phyloP scores from a whole-genome alignment of 257 asterid species.

The Scutellaria galericulata region DNA sequence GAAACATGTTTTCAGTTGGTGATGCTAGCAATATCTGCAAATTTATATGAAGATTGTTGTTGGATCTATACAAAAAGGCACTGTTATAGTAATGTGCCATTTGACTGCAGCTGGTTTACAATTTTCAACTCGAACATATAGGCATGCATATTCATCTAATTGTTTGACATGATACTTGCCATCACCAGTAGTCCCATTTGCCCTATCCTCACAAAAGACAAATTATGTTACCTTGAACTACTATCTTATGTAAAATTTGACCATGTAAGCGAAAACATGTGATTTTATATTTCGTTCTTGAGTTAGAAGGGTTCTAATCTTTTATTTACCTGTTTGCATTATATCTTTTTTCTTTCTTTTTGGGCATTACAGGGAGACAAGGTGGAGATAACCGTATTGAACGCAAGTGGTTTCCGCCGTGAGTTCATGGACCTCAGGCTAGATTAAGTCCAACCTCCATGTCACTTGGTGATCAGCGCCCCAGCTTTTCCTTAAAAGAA shows the following conservation, averaged over 20 bases:
- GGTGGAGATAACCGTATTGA: conserved; percentile 68
- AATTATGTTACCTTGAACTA: background rate
- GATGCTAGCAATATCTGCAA: conserved; percentile 13
- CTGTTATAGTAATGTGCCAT: background rate
- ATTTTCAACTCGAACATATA: background rate
- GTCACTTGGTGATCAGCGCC: conserved; percentile 8
- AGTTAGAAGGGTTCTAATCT: background rate
- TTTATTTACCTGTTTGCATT: background rate
- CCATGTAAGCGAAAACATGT: background rate
- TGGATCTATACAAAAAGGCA: conserved; percentile 1
- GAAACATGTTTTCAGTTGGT: background rate
- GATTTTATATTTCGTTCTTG: background rate
- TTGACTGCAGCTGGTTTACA: background rate
- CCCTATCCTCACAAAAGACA: background rate
- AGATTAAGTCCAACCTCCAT: conserved; percentile 47
- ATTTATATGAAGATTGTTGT: background rate
- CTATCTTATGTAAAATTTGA: background rate
- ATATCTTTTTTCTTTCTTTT: background rate
- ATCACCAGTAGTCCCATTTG: background rate
- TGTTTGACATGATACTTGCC: background rate
- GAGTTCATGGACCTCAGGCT: conserved; percentile 75
- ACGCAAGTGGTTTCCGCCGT: conserved; percentile 62
- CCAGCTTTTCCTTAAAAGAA: conserved; percentile 14
- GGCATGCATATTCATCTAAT: background rate
- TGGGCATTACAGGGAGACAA: conserved; percentile 66